Percentiles rank a stretch among this genome's conserved stretches.
Conservation (phyloP, 2,329 filamentous ascomycete genomes). For the Exophiala alcalophila region DNA sequence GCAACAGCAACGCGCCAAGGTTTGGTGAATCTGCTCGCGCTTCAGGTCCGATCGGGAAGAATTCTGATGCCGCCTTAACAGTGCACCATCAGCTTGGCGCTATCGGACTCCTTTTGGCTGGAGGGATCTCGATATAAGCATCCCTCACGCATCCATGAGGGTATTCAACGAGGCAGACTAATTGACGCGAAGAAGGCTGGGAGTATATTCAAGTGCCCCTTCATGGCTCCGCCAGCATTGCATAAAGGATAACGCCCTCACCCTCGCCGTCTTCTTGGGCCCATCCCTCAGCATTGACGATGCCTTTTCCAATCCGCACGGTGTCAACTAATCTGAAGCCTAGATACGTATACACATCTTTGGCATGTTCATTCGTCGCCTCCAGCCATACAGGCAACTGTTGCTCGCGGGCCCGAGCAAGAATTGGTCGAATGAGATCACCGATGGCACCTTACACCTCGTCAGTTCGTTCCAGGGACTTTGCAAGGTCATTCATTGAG, state of each 20-base stretch:
- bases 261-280: constrained; percentile 11
- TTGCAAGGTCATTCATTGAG: background rate
- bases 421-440: constrained; percentile 21
- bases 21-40: no score
- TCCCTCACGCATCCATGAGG: no score
- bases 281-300: constrained; percentile 21
- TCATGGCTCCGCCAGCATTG: constrained; percentile 14
- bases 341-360: constrained; percentile 26
- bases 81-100: no score
- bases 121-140: no score
- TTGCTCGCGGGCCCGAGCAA: constrained; percentile 20
- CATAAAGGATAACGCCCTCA: constrained; percentile 17
- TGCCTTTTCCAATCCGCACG: constrained; percentile 20
- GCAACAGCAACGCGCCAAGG: no score
- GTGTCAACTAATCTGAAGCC: constrained; percentile 23
- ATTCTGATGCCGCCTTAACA: no score
- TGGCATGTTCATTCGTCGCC: constrained; percentile 21
- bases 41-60: no score
- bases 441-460: constrained; percentile 26
- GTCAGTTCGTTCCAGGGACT: background rate
- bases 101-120: no score
- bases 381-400: constrained; percentile 28
- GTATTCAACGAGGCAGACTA: no score
- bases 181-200: no score
- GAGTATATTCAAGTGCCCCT: no score